Percentiles rank a stretch among this genome's conserved stretches.
Conservation (phyloP, 345 rosid genomes). For the Pugionium dolabratum region DNA sequence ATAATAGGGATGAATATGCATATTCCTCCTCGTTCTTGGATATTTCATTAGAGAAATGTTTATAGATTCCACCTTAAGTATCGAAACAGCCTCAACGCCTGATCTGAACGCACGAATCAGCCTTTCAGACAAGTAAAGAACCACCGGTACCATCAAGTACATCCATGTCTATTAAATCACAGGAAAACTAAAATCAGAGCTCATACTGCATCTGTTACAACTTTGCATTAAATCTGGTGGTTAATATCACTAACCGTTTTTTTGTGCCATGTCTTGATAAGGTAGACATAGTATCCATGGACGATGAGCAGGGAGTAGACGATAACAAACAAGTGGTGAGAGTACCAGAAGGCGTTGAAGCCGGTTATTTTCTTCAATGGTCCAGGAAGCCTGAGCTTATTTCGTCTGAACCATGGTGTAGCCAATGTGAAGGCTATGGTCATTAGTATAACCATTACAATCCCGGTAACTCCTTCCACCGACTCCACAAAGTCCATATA, state of each 20-base stretch:
- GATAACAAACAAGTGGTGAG: slow-evolving; percentile 75
- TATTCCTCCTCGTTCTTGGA: background rate
- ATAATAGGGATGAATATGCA: background rate
- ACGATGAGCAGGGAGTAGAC: slow-evolving; percentile 67
- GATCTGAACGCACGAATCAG: slow-evolving; percentile 65
- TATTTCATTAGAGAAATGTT: background rate
- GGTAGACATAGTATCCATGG: slow-evolving; percentile 63
- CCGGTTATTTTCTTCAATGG: slow-evolving; percentile 71
- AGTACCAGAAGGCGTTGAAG: slow-evolving; percentile 87
- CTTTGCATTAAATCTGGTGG: background rate
- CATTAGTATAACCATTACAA: slow-evolving; percentile 69
- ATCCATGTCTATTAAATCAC: slow-evolving; percentile 67
- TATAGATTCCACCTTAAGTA: slow-evolving; percentile 50
- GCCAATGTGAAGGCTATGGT: slow-evolving; percentile 80
- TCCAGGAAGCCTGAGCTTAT: slow-evolving; percentile 55
- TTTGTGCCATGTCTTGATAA: slow-evolving; percentile 58
- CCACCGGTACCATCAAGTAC: slow-evolving; percentile 67
- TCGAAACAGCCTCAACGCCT: slow-evolving; percentile 62
- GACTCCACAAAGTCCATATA: slow-evolving; percentile 64
- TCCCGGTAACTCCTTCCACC: slow-evolving; percentile 66
- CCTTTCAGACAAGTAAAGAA: slow-evolving; percentile 62
- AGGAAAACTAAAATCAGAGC: slow-evolving; percentile 22
- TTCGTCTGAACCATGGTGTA: slow-evolving; percentile 69
- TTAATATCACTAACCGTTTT: slow-evolving; percentile 57
- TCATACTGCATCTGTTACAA: slow-evolving; percentile 4